Evolutionary conservation across 108 stramenopile species (phyloP), one percentile per base, ranked within the genome.

Genomic region (Halocafeteria seosinensis): DNA sequence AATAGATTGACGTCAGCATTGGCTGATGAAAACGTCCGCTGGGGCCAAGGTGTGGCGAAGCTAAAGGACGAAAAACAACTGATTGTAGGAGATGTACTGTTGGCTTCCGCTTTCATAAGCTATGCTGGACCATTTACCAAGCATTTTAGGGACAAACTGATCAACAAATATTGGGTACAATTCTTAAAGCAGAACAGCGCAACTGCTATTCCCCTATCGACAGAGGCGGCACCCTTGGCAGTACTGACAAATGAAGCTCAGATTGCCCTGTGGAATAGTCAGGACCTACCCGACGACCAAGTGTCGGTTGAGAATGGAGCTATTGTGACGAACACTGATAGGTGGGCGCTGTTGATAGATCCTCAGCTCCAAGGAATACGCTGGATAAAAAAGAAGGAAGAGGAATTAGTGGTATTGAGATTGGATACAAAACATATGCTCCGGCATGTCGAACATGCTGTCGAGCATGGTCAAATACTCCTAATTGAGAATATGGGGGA

Each of bases 331-430:
- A 85, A 81, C 70, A 75, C 72, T 1, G 69, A 75, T 29, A 53
- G 87, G 34, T 88, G 87, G 87, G 84, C 85, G 1, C 77, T 88
- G 32, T 71, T 88, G 38, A 84, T 88, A 23, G 87, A 88, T 66
- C 87, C 87, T 24, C 85, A 88, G 77, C 73, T 88, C 29, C 81
- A 81, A 68, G 85, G 82, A 31, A 82, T 84, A 36, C 60, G 64
- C 28, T 86, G 85, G 85, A 60, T 86, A 34, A 73, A 74, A 50
- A 73, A 75, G 37, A 78, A 62, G 58, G 84, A 85, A 64, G 30
- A 50, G 61, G 50, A 63, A 62, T 69, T 84, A 50, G 73, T 82
- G 34, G 67, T 85, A 25, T 81, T 85, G 9, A 68, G 85, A 8
- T 71, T 85, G 13, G 84, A 82, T 5, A 81, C 85, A 34, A 76